phyloP scores from a whole-genome alignment of 257 asterid genomes.

The Solanum dulcamara region DNA sequence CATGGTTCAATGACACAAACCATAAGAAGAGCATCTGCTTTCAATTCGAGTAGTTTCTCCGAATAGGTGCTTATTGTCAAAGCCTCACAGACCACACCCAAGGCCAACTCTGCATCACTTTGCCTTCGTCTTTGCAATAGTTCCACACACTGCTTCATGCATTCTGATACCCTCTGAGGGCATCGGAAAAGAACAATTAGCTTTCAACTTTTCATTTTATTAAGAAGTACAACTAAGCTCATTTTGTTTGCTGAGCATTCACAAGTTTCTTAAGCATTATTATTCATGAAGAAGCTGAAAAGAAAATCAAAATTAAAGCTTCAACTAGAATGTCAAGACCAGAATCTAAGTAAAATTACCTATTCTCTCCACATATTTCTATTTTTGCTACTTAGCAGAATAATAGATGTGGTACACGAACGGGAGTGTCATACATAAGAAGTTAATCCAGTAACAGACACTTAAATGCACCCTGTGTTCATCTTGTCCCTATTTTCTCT shows the following conservation, averaged over 20 bases:
- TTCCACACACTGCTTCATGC: conserved; percentile 49
- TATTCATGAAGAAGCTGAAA: background rate
- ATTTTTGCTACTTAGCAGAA: background rate
- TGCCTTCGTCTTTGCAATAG: conserved; percentile 39
- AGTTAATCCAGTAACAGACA: background rate
- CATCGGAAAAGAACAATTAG: conserved; percentile 4
- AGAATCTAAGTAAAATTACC: background rate
- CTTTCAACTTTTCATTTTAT: background rate
- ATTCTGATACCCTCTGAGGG: conserved; percentile 61
- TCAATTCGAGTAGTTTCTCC: conserved; percentile 57
- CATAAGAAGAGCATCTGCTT: conserved; percentile 79
- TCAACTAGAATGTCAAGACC: background rate
- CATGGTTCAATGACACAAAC: conserved; percentile 28
- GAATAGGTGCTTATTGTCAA: conserved; percentile 62
- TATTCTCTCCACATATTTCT: background rate
- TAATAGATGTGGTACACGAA: background rate
- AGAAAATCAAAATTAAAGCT: background rate
- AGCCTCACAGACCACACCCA: conserved; percentile 57
- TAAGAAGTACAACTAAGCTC: background rate
- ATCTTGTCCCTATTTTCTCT: background rate
- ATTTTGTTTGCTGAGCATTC: background rate
- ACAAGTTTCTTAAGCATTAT: background rate
- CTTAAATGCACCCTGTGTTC: background rate
- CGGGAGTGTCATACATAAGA: background rate
- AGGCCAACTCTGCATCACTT: conserved; percentile 50